phyloP scores from a whole-genome alignment of 352 stramenopile genomes.

The Pythium vanterpoolii region DNA sequence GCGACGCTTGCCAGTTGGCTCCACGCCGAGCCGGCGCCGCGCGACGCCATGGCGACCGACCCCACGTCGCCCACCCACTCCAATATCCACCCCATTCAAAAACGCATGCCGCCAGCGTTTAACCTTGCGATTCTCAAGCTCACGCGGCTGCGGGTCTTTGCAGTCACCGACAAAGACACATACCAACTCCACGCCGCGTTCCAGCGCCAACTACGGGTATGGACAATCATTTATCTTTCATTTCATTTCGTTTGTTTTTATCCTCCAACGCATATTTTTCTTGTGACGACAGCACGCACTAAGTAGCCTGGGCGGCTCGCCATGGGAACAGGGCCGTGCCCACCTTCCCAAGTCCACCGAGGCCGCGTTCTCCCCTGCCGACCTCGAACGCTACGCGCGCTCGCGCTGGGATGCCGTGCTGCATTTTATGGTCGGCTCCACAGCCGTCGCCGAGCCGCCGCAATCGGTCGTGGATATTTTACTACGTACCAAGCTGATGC shows the following conservation, averaged over 20 bases:
- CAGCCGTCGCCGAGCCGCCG: conserved; percentile 30
- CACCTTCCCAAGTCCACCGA: conserved; percentile 4
- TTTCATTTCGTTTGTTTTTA: background rate
- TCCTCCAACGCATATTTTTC: background rate
- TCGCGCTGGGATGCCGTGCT: conserved; percentile 38
- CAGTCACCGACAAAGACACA: conserved; percentile 29
- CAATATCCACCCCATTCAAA: conserved; percentile 10
- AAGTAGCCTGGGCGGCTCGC: conserved; percentile 65
- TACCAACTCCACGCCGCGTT: conserved; percentile 50
- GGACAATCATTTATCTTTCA: background rate
- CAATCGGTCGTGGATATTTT: conserved; percentile 55
- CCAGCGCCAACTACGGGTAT: conserved; percentile 60
- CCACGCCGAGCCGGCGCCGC: conserved; percentile 31
- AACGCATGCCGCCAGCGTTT: conserved; percentile 49
- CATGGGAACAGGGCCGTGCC: conserved; percentile 56
- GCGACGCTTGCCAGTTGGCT: conserved; percentile 69
- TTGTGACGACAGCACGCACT: conserved; percentile 42
- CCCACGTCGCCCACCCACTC: background rate
- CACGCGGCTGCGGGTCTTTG: conserved; percentile 56
- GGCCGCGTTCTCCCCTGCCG: conserved; percentile 19
- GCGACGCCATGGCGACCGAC: background rate
- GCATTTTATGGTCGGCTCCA: conserved; percentile 47
- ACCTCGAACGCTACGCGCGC: conserved; percentile 36
- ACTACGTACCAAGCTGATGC: conserved; percentile 65
- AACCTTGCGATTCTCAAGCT: conserved; percentile 51